Base-by-base conservation (phyloP, 805 yeast species). In the Pichia heedii region DNA sequence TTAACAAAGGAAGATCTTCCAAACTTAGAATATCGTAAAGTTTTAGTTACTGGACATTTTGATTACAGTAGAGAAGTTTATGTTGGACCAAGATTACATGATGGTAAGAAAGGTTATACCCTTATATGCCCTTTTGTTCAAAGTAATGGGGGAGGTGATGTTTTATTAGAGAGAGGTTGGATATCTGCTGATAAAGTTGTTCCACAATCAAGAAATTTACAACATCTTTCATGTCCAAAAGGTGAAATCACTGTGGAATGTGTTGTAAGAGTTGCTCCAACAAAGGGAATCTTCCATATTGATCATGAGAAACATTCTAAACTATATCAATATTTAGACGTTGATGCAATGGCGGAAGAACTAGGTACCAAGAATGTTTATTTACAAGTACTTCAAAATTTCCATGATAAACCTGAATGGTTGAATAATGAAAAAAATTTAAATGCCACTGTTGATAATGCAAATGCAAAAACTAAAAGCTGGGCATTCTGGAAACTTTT, bases 141-240 rank as follows among this genome's bases (percentile, higher is more conserved):
- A 47, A 67, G 76, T 4, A 79, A 76, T 48, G 84, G 87, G 21
- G 93, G 88, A 2, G 74, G 80, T 39, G 89, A 84, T 42, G 68
- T 93, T 16, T 66, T 93, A 42, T 73, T 93, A 24, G 94, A 86
- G 59, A 74, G 98, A 51, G 98, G 98, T 15, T 93, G 97, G 95
- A 77, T 93, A 37, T 66, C 76, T 22, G 87, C 83, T 51, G 84
- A 77, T 13, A 77, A 76, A 48, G 75, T 77, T 43, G 61, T 63
- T 59, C 95, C 69, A 46, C 70, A 45, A 51, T 69, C 51, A 53
- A 84, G 76, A 46, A 63, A 63, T 12, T 69, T 89, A 45, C 72
- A 75, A 20, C 87, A 84, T 58, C 67, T 84, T 46, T 79, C 94
- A 1, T 57, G 82, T 46, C 95, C 95, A 1, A 64, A 67, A 46